A percentile compares a stretch with the other conserved stretches of the same genome.
phyloP scores from a whole-genome alignment of 805 yeast genomes.

The Candida sakaeoensis region DNA sequence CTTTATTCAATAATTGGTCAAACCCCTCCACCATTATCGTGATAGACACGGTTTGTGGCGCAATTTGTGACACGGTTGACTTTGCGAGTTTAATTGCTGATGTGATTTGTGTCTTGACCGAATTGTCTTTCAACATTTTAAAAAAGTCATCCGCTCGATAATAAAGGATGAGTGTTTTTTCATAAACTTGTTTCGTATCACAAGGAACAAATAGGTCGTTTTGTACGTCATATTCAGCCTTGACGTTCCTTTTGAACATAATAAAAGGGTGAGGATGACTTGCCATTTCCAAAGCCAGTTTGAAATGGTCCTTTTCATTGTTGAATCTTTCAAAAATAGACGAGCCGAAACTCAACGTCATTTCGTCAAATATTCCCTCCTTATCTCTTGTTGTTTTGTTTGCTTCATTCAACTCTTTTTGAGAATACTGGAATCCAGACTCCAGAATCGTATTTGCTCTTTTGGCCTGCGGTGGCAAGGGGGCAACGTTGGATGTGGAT shows the following conservation, averaged over 20 bases:
- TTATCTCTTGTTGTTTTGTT: slow-evolving; percentile 39
- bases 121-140: slow-evolving; percentile 5
- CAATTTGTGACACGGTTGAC: no score
- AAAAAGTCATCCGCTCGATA: slow-evolving; percentile 47
- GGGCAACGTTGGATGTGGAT: background rate
- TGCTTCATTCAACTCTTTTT: slow-evolving; percentile 31
- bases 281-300: background rate
- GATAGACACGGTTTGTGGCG: slow-evolving; percentile 5
- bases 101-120: slow-evolving; percentile 2
- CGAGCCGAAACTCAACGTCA: slow-evolving; percentile 24
- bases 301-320: background rate
- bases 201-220: slow-evolving; percentile 57
- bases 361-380: slow-evolving; percentile 48
- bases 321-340: background rate
- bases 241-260: slow-evolving; percentile 48
- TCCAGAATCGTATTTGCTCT: slow-evolving; percentile 2
- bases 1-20: slow-evolving; percentile 41
- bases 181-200: slow-evolving; percentile 36
- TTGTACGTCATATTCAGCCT: slow-evolving; percentile 44
- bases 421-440: slow-evolving; percentile 14
- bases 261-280: slow-evolving; percentile 38
- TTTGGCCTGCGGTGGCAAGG: background rate
- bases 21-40: slow-evolving; percentile 45
- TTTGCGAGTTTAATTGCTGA: slow-evolving; percentile 3
- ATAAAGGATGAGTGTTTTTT: slow-evolving; percentile 41